Evolutionary conservation across 306 rosid species (phyloP).

Genomic region (Dalbergia oliveri): DNA sequence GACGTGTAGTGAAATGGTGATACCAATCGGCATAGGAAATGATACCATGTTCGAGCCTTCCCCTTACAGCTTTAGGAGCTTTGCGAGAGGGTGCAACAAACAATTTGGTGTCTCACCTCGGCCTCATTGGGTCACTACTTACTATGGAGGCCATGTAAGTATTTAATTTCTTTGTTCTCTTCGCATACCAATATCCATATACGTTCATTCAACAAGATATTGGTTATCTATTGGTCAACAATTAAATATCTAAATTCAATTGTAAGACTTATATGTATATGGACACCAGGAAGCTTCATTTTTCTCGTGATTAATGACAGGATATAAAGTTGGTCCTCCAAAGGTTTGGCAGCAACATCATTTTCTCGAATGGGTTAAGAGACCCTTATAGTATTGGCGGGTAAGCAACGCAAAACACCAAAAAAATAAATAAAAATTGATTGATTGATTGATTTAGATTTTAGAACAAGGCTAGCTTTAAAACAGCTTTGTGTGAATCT

Average conservation of each 20-base stretch:
- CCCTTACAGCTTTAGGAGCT: slow-evolving; percentile 39
- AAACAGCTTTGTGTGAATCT: neutral
- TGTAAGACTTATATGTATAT: neutral
- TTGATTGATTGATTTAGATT: neutral
- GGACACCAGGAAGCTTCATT: neutral
- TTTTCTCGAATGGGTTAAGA: slow-evolving; percentile 77
- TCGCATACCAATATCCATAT: neutral
- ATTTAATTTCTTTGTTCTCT: neutral
- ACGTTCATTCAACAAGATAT: neutral
- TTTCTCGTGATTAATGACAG: slow-evolving; percentile 48
- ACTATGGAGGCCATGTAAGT: slow-evolving; percentile 78
- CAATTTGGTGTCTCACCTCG: slow-evolving; percentile 67
- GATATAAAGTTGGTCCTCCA: slow-evolving; percentile 59
- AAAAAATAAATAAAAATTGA: no score
- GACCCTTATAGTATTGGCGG: slow-evolving; percentile 75
- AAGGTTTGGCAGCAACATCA: slow-evolving; percentile 69
- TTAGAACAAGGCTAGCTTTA: neutral
- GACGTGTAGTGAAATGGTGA: slow-evolving; percentile 63
- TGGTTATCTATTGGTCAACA: neutral
- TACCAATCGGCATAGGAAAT: slow-evolving; percentile 46
- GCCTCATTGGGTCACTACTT: slow-evolving; percentile 67
- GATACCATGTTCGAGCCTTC: slow-evolving; percentile 57
- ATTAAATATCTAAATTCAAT: neutral
- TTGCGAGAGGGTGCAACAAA: slow-evolving; percentile 38
- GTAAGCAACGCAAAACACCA: slow-evolving; percentile 39